Base-by-base conservation (phyloP, 73 alveolate species). In the Tetrahymena malaccensis region DNA sequence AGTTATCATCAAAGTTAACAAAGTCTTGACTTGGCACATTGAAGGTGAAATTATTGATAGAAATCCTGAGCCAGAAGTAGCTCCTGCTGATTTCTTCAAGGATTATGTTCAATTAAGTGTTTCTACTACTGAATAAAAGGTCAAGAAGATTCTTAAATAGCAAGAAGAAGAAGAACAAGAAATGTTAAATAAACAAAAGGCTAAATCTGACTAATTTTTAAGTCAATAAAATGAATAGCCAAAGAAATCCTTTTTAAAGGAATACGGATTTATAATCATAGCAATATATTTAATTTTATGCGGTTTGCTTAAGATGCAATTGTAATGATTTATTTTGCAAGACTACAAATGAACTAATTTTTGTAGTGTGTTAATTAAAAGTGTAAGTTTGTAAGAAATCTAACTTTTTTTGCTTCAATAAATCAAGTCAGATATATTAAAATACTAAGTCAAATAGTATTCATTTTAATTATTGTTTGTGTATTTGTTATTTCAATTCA, bases 1-100 rank as follows among this genome's bases (percentile, higher is more conserved):
- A 93, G 98, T 98, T 25, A 96, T 96, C 22, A 97, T 98, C 21
- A 96, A 97, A 93, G 97, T 98, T 50, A 96, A 96, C 58, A 97
- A 98, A 94, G 97, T 97, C 57, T 98, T 93, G 58, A 98, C 98
- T 96, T 98, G 99, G 99, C 99, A 98, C 97, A 95, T 98, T 84
- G 96, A 96, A 84, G 99, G 99, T 83, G 98, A 97, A 96, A 70
- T 70, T 70, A 70, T 70, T 70, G 89, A 70, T 70, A 70, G 43
- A 25, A 70, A 70, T 31, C 89, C 89, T 70, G 89, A 70, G 19
- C 89, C 89, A 19, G 89, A 70, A 70, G 89, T 70, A 27, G 89
- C 89, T 70, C 17, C 89, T 25, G 89, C 89, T 22, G 89, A 70
- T n/a, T 70, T 70, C 89, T 70, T 70, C 89, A 70, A 70, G 37